phyloP scores from a whole-genome alignment of 768 basidiomycete genomes.

The Cubamyces lactineus region DNA sequence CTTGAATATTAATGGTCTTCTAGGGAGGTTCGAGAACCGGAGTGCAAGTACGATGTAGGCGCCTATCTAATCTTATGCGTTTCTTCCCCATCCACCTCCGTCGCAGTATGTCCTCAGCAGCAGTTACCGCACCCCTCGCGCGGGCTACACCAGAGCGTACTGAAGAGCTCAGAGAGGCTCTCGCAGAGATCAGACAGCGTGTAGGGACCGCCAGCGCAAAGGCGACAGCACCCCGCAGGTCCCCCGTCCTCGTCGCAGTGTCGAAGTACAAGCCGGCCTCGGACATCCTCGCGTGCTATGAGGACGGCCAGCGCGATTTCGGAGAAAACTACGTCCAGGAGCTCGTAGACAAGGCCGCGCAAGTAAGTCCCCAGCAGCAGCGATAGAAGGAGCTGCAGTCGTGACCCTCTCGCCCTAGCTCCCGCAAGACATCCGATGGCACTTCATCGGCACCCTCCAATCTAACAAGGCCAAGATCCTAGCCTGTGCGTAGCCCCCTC shows the following conservation, averaged over 20 bases:
- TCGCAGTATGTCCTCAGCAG: conserved; percentile 17
- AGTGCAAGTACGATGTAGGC: background rate
- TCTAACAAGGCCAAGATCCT: conserved; percentile 93
- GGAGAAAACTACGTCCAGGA: conserved; percentile 99
- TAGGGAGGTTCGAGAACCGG: too few species aligned
- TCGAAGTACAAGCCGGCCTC: conserved; percentile 91
- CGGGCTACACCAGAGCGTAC: conserved; percentile 27
- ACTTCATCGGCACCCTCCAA: conserved; percentile 94
- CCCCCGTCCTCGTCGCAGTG: conserved; percentile 75
- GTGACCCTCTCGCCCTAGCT: conserved; percentile 52
- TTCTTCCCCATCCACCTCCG: conserved; percentile 12
- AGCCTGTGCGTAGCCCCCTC: conserved; percentile 57
- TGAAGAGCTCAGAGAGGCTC: conserved; percentile 54
- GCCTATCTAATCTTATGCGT: conserved; percentile 19
- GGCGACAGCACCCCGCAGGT: conserved; percentile 2
- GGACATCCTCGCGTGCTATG: conserved; percentile 84
- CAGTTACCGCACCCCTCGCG: background rate
- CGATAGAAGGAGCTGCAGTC: background rate
- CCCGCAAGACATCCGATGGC: conserved; percentile 90
- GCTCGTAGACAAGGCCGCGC: conserved; percentile 77
- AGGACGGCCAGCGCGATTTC: conserved; percentile 84
- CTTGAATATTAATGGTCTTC: too few species aligned
- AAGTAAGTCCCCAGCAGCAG: conserved; percentile 16
- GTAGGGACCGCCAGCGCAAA: conserved; percentile 45
- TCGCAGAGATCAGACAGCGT: conserved; percentile 55